A percentile compares a stretch with the other conserved stretches of the same genome.
phyloP scores from a whole-genome alignment of 345 rosid genomes.

The Citrus sinensis region DVS_A1.0 CM039168.1:2764001-2764500 shows the following conservation, averaged over 20 bases:
- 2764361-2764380: not conserved
- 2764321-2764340: not conserved
- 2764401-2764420: not conserved
- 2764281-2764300: not conserved
- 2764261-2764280: too few species aligned
- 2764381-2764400: not conserved
- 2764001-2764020: not conserved
- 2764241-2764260: not conserved
- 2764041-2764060: not conserved
- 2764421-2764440: not conserved
- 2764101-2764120: not conserved
- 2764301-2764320: not conserved
- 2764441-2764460: too few species aligned
- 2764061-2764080: not conserved
- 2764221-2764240: not conserved
- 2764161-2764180: constrained; percentile 9
- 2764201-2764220: not conserved
- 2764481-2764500: too few species aligned
- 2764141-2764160: not conserved
- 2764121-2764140: not conserved
- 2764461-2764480: too few species aligned
- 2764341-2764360: too few species aligned
- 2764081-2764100: not conserved
- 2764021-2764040: constrained; percentile 17
- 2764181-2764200: not conserved